Evolutionary conservation across 2,329 filamentous ascomycete genomes (phyloP).

Genomic region (Hyphodiscus sp.): DNA sequence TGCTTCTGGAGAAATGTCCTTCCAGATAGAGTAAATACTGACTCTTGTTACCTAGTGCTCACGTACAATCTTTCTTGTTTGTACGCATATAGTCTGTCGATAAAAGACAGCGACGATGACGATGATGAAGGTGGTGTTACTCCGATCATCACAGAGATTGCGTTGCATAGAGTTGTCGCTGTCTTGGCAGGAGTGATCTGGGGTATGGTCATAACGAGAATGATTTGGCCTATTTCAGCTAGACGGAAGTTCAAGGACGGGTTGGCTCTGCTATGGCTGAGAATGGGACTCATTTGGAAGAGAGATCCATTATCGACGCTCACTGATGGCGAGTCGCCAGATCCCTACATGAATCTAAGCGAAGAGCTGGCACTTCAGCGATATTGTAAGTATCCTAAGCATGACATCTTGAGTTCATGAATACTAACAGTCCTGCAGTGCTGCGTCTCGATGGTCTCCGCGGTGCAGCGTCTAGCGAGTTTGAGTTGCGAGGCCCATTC

Average conservation of each 20-base stretch:
- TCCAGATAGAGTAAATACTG: too few species aligned
- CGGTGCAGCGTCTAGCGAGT: slow-evolving; percentile 71
- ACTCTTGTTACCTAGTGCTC: slow-evolving; percentile 42
- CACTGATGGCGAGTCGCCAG: slow-evolving; percentile 46
- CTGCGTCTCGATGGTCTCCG: slow-evolving; percentile 69
- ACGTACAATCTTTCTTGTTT: slow-evolving; percentile 94
- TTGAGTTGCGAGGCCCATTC: slow-evolving; percentile 83
- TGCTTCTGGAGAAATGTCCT: too few species aligned
- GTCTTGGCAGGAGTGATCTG: slow-evolving; percentile 84
- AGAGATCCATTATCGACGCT: slow-evolving; percentile 78
- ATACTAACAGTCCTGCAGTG: slow-evolving; percentile 29
- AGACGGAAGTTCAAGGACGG: slow-evolving; percentile 84
- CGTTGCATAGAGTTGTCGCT: slow-evolving; percentile 77
- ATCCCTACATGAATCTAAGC: slow-evolving; percentile 75
- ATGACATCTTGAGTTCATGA: slow-evolving; percentile 2
- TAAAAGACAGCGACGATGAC: slow-evolving; percentile 71
- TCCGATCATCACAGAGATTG: slow-evolving; percentile 83
- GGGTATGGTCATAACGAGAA: slow-evolving; percentile 82
- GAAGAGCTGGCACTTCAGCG: slow-evolving; percentile 84
- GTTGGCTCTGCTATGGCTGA: slow-evolving; percentile 82
- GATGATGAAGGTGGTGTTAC: slow-evolving; percentile 82
- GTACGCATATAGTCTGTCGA: slow-evolving; percentile 86
- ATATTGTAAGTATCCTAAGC: slow-evolving; percentile 46
- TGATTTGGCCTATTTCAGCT: slow-evolving; percentile 92
- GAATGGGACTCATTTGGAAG: slow-evolving; percentile 95